Evolutionary conservation across 352 stramenopile species (phyloP).

Genomic region (Phytophthora niederhauseri): DNA sequence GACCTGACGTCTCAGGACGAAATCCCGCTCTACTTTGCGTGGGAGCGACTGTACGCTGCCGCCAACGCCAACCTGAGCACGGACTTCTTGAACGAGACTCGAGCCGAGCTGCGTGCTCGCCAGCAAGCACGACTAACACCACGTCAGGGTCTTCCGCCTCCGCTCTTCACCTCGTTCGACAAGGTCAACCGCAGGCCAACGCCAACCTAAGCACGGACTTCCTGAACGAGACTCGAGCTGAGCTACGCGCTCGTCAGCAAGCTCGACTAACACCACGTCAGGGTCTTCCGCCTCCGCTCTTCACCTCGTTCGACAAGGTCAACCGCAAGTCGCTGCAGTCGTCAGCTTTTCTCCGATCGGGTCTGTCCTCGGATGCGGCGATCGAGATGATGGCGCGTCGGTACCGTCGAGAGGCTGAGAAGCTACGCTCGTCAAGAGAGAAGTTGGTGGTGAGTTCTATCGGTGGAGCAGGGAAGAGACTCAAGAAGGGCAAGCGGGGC

Average conservation of each 20-base stretch:
- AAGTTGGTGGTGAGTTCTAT: constrained; percentile 3
- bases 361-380: constrained; percentile 24
- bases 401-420: constrained; percentile 41
- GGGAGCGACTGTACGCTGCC: constrained; percentile 53
- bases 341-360: constrained; percentile 43
- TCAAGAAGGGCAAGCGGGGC: not conserved
- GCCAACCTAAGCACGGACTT: constrained; percentile 56
- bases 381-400: constrained; percentile 44
- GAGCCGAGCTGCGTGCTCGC: constrained; percentile 34
- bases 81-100: constrained; percentile 48
- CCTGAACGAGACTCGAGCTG: constrained; percentile 35
- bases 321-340: constrained; percentile 35
- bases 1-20: constrained; percentile 58
- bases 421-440: constrained; percentile 33
- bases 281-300: constrained; percentile 34
- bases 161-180: constrained; percentile 39
- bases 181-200: constrained; percentile 39
- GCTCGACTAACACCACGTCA: constrained; percentile 40
- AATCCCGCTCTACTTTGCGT: constrained; percentile 59
- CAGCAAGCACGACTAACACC: constrained; percentile 41
- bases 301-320: constrained; percentile 37
- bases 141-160: constrained; percentile 38
- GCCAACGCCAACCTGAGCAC: constrained; percentile 53
- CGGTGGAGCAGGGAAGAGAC: not conserved
- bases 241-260: constrained; percentile 39